Evolutionary conservation across 2,329 filamentous ascomycete species (phyloP), one percentile per base, ranked within the genome.

Genomic region (Daldinia sp.): DNA sequence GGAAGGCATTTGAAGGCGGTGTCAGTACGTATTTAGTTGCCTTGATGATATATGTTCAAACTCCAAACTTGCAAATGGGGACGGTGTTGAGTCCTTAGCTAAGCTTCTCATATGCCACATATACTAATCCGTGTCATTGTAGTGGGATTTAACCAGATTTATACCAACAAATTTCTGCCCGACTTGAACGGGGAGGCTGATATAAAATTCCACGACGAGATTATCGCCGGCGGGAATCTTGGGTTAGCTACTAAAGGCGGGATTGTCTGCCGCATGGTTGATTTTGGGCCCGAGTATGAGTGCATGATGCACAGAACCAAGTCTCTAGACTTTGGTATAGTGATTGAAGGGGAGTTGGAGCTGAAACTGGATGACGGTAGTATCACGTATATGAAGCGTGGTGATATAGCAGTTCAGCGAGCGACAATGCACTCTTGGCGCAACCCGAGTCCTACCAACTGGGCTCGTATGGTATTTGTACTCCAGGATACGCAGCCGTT

Each of bases 371-470:
- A 85, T 61, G 79, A 80, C n/a, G 83, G 84, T 1, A 82, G 82
- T 58, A 76, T 71, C 49, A 76, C 77, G 43, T 58, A 76, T 21
- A 75, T 87, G 78, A 74, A 76, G 47, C 75, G 78, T 9, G 85
- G 85, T 2, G 84, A 87, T 68, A 74, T 86, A n/a, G 80, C 80
- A 8, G 80, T 87, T 17, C 84, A 87, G 73, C 76, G 85, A 37
- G 83, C 79, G 1, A 85, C 84, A 2, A 83, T 81, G 75, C 85
- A 87, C 71, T 79, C 79, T 23, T 86, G 83, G 84, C 72, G 76
- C 49, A 86, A 86, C 60, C 71, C 75, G 13, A 82, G 78, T 62
- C 64, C 73, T 47, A 81, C 78, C 11, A 78, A 80, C 49, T 84
- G 82, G 82, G 76, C 80, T 13, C 72, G 82, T 11, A 78, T 84